Conservation (phyloP, 257 asterid genomes). For the Fraxinus pennsylvanica region DNA sequence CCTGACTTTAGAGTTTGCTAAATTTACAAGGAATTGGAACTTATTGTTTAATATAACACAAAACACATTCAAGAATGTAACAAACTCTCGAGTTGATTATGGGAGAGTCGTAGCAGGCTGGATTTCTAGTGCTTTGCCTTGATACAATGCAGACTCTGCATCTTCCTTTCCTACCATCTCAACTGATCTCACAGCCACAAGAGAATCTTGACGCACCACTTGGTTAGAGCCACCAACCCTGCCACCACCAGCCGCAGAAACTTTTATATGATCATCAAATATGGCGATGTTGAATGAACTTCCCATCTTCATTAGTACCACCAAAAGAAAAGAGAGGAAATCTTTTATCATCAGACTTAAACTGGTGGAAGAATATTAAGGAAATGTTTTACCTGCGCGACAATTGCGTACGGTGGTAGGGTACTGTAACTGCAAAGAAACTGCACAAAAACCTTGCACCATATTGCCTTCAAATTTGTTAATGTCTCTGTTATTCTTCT, state of each 20-base stretch:
- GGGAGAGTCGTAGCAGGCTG: not conserved
- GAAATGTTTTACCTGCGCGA: slow-evolving; percentile 51
- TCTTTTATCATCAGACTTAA: not conserved
- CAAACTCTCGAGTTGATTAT: no score
- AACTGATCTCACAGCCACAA: slow-evolving; percentile 13
- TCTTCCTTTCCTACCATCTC: slow-evolving; percentile 17
- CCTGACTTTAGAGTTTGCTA: no score
- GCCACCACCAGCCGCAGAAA: not conserved
- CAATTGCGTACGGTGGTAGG: slow-evolving; percentile 72
- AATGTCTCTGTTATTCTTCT: no score
- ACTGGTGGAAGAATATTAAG: no score
- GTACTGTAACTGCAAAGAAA: slow-evolving; percentile 80
- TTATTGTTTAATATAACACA: no score
- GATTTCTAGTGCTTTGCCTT: not conserved
- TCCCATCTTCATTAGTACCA: slow-evolving; percentile 53
- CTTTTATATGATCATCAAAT: slow-evolving; percentile 54
- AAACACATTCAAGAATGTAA: no score
- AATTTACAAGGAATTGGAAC: no score
- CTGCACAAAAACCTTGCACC: slow-evolving; percentile 61
- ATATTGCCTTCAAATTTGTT: no score
- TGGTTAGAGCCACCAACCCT: slow-evolving; percentile 24
- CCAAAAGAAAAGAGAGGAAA: no score
- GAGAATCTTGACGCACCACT: slow-evolving; percentile 22
- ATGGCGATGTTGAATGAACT: slow-evolving; percentile 60
- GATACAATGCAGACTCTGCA: no score